Conservation (phyloP, 208 protist genomes). For the Wallacemonas collosoma region DNA sequence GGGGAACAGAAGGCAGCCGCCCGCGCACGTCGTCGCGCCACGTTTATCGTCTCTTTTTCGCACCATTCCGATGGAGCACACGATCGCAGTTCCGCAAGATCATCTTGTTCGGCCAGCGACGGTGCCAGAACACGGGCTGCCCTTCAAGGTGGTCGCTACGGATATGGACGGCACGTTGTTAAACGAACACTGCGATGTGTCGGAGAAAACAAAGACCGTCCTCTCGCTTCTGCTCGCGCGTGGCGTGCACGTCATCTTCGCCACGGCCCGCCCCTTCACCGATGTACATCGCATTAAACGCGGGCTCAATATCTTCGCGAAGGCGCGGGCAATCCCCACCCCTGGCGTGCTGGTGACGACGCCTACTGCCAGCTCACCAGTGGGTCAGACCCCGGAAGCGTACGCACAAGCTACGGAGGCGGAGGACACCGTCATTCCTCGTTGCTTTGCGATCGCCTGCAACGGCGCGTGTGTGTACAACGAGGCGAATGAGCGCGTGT, state of each 20-base stretch:
- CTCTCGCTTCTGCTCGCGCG: constrained; percentile 50
- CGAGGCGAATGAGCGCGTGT: constrained; percentile 49
- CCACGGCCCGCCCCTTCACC: constrained; percentile 67
- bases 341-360: constrained; percentile 47
- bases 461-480: constrained; percentile 73
- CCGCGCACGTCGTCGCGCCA: too few species aligned
- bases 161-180: constrained; percentile 69
- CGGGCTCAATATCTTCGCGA: constrained; percentile 58
- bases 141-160: constrained; percentile 29
- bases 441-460: constrained; percentile 68
- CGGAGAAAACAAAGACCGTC: constrained; percentile 32
- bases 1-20: too few species aligned
- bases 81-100: not conserved
- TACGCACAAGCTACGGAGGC: not conserved
- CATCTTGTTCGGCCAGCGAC: constrained; percentile 9
- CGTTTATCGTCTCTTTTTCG: too few species aligned
- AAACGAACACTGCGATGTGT: constrained; percentile 25
- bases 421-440: constrained; percentile 36
- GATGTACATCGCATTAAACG: constrained; percentile 64
- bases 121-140: not conserved
- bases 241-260: constrained; percentile 83
- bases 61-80: not conserved
- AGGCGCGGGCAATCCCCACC: constrained; percentile 34
- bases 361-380: constrained; percentile 16
- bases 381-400: not conserved